Evolutionary conservation across 345 rosid species (phyloP).

Genomic region (Cardamine resedifolia): DNA sequence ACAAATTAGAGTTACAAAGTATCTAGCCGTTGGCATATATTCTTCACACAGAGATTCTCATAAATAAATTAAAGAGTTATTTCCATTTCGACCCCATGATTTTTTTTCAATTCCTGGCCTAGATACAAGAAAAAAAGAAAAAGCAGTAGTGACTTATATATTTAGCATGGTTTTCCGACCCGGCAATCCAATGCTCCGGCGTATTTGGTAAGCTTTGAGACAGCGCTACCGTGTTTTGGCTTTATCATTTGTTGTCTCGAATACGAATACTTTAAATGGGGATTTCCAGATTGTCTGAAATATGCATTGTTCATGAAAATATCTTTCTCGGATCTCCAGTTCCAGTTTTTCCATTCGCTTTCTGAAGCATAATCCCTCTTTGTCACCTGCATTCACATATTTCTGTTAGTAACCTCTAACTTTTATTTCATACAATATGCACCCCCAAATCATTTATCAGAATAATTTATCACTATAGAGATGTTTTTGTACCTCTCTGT

Average conservation of each 20-base stretch:
- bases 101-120: conserved; percentile 10
- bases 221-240: conserved; percentile 38
- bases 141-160: conserved; percentile 5
- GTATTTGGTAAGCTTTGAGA: conserved; percentile 41
- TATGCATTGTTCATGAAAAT: conserved; percentile 55
- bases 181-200: conserved; percentile 49
- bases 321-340: conserved; percentile 70
- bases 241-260: conserved; percentile 39
- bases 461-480: neutral
- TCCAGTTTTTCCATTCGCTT: conserved; percentile 61
- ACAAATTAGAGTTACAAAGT: conserved; percentile 30
- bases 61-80: neutral
- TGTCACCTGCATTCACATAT: conserved; percentile 44
- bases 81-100: neutral
- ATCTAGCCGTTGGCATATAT: conserved; percentile 30
- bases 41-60: conserved; percentile 10
- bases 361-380: conserved; percentile 51
- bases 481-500: conserved; percentile 47
- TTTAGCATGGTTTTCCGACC: conserved; percentile 36
- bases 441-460: neutral
- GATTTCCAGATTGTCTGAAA: conserved; percentile 54
- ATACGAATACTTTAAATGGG: conserved; percentile 15
- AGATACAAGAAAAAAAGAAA: conserved; percentile 21
- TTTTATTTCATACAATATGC: no score
- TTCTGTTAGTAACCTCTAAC: conserved; percentile 1